Percentiles rank a stretch among this genome's conserved stretches.
Conservation (phyloP, 257 asterid genomes). For the Primulina huaijiensis region DNA sequence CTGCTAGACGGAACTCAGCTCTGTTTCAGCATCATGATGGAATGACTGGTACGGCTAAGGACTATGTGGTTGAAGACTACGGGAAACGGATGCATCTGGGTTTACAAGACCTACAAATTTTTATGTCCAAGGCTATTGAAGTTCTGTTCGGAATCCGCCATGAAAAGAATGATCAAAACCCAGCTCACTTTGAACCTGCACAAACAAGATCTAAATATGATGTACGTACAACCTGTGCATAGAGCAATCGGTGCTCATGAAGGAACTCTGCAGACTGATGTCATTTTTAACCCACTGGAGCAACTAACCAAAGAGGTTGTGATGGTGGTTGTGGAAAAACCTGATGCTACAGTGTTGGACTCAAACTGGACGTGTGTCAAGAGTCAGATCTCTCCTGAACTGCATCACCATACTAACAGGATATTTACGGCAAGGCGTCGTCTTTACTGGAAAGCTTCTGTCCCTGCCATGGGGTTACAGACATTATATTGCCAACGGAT, state of each 20-base stretch:
- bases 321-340: slow-evolving; percentile 82
- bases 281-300: slow-evolving; percentile 79
- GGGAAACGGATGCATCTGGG: slow-evolving; percentile 92
- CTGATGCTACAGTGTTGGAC: slow-evolving; percentile 88
- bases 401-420: slow-evolving; percentile 43
- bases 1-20: slow-evolving; percentile 94
- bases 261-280: slow-evolving; percentile 84
- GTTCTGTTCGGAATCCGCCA: slow-evolving; percentile 78
- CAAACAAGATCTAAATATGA: slow-evolving; percentile 78
- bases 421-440: slow-evolving; percentile 82
- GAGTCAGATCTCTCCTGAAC: slow-evolving; percentile 94
- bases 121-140: slow-evolving; percentile 87
- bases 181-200: slow-evolving; percentile 84
- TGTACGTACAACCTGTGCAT: slow-evolving; percentile 74
- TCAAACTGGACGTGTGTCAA: slow-evolving; percentile 96
- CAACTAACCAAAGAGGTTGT: slow-evolving; percentile 82
- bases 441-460: slow-evolving; percentile 86
- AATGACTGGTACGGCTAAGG: slow-evolving; percentile 95
- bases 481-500: slow-evolving; percentile 92
- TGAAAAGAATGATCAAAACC: slow-evolving; percentile 72
- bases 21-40: slow-evolving; percentile 98
- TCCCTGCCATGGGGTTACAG: slow-evolving; percentile 91
- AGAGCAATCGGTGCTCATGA: slow-evolving; percentile 68
- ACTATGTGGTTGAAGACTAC: slow-evolving; percentile 89
- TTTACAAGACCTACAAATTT: slow-evolving; percentile 77